Base-by-base conservation (phyloP, 345 rosid genomes). In the Sonneratia caseolaris region DNA sequence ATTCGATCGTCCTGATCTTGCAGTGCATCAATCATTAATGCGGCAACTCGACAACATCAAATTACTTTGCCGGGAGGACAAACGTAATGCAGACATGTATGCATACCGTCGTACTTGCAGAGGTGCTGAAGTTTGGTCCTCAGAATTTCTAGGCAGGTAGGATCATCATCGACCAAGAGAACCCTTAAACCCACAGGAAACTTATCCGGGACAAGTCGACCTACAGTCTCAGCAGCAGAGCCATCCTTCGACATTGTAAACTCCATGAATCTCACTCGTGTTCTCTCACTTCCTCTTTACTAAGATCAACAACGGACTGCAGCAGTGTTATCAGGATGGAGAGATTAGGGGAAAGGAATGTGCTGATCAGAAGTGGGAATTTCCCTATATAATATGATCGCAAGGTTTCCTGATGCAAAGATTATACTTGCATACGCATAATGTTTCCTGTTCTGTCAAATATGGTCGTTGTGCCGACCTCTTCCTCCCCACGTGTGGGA, bases 181-280 rank as follows among this genome's bases (percentile, higher is more conserved):
- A 70, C 72, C 64, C 72, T 70, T 37, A 70, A 37, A 51, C 72
- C 72, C 64, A 11, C 7, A 22, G 64, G 64, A 11, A 57, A 22
- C 45, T 42, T 42, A 9, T 42, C 10, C 7, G 45, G 32, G 32
- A 27, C 32, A 27, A 27, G 32, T 2, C 51, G 11, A 47, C 16
- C 51, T 2, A 1, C 51, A 2, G 16, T 47, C 51, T 47, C 51
- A 9, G 43, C 9, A 2, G 22, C 4, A 53, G 59, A 53, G 22
- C 59, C 9, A 7, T 53, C 22, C 22, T 19, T 53, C n/a, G 59
- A 53, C 59, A 53, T 53, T 13, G 53, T 48, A 48, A 13, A 10
- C 53, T 48, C 32, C 59, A 13, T 48, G 1, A 8, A 40, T 40
- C 43, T 40, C 43, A 40, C 43, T 48, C 18, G 1, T 48, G 53